Base-by-base conservation (phyloP, 441 rosid genomes). In the Hypseocharis bilobata region DNA sequence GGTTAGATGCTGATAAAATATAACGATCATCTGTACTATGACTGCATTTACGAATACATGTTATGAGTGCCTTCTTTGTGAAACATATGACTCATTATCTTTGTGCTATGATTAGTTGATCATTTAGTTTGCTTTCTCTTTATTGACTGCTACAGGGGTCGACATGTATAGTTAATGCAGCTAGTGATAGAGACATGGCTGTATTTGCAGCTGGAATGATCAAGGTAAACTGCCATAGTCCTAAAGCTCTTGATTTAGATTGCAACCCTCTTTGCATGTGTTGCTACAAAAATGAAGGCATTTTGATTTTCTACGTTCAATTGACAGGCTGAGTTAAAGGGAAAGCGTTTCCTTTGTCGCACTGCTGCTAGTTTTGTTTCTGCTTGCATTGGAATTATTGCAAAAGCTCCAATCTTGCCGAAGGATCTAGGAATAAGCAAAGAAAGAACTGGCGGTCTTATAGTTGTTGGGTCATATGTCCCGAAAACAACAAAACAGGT, bases 401-500 rank as follows among this genome's bases (percentile, higher is more conserved):
- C 92, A 32, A 88, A 80, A 82, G 84, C 88, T 79, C 92, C 84
- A 40, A 77, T 92, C 64, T 78, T 85, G 65, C 96, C 96, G 0
- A 87, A 81, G 78, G 91, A 92, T 83, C 78, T 88, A 25, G 90
- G 88, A 71, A 74, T 82, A 44, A 80, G 74, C 73, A 79, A 76
- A 75, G 84, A 82, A 66, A 80, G 71, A 66, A 84, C 64, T 38
- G 98, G 97, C 62, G 98, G 86, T 34, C 85, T 92, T 19, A 84
- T 92, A 36, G 88, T 90, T 81, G 97, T 92, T 55, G 98, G 97
- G 36, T 92, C 98, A 57, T 92, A 88, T 84, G 98, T 92, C 69
- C 96, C 98, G 0, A 92, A 92, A 78, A 92, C 97, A 71, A 92
- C 98, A 56, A 85, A 86, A 71, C 98, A 92, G 98, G 98, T 92